Evolutionary conservation across 2,329 filamentous ascomycete genomes (phyloP).

Genomic region (Cyclaneusma minus): DNA sequence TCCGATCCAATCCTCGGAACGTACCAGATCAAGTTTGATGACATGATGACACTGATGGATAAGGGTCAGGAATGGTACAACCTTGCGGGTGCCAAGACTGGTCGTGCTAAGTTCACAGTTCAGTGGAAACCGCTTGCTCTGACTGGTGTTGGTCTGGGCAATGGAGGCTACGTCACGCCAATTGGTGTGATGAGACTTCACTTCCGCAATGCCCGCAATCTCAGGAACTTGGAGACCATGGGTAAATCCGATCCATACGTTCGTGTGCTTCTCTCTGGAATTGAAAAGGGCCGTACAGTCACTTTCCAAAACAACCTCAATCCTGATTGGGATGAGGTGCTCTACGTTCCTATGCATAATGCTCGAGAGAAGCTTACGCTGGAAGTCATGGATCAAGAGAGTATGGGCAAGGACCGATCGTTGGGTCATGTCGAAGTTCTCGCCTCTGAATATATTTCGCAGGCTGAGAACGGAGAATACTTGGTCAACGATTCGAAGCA

Average conservation of each 20-base stretch:
- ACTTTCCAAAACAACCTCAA: slow-evolving; percentile 94
- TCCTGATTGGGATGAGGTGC: slow-evolving; percentile 88
- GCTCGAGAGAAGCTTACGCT: slow-evolving; percentile 68
- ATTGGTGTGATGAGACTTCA: slow-evolving; percentile 93
- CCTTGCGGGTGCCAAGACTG: slow-evolving; percentile 62
- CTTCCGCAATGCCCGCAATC: slow-evolving; percentile 65
- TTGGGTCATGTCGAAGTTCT: slow-evolving; percentile 68
- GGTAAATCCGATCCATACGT: slow-evolving; percentile 96
- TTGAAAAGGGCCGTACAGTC: slow-evolving; percentile 83
- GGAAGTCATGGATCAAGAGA: slow-evolving; percentile 96
- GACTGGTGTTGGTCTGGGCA: slow-evolving; percentile 58
- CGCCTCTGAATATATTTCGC: slow-evolving; percentile 61
- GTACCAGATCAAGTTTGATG: slow-evolving; percentile 90
- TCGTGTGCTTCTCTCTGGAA: slow-evolving; percentile 73
- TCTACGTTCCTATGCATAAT: slow-evolving; percentile 85
- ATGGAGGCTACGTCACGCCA: slow-evolving; percentile 80
- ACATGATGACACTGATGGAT: slow-evolving; percentile 78
- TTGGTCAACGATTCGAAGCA: slow-evolving; percentile 63
- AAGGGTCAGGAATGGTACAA: slow-evolving; percentile 97
- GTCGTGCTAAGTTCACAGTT: slow-evolving; percentile 76
- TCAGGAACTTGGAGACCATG: slow-evolving; percentile 86
- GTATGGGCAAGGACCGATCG: slow-evolving; percentile 76
- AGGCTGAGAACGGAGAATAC: slow-evolving; percentile 71
- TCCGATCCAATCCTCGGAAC: slow-evolving; percentile 75
- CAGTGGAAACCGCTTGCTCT: slow-evolving; percentile 94